Conservation (phyloP, 78 protist species). For the Dictyostelium citrinum region DNA sequence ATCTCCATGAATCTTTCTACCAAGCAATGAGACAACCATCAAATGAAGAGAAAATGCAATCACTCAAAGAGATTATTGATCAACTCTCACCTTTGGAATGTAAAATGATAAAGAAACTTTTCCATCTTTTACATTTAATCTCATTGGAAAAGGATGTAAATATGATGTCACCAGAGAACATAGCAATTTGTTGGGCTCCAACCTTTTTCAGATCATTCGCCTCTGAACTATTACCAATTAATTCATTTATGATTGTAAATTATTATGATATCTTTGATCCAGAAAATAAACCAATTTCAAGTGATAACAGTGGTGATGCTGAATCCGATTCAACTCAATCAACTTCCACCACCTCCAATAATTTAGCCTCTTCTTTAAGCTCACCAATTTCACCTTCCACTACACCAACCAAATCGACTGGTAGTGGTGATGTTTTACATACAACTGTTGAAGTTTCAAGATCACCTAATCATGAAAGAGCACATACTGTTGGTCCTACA, state of each 20-base stretch:
- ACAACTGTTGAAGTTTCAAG: not conserved
- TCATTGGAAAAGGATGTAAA: conserved; percentile 44
- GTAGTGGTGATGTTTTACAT: not conserved
- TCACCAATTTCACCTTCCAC: not conserved
- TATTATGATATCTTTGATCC: conserved; percentile 58
- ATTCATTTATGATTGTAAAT: conserved; percentile 40
- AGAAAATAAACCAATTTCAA: conserved; percentile 26
- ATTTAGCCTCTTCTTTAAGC: not conserved
- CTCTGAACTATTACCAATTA: conserved; percentile 49
- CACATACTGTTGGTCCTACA: conserved; percentile 4
- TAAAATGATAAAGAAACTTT: conserved; percentile 49
- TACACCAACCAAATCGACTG: not conserved
- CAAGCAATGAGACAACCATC: conserved; percentile 40
- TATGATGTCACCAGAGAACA: conserved; percentile 81
- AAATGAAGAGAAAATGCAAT: not conserved
- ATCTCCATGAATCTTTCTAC: conserved; percentile 23
- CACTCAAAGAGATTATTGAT: conserved; percentile 17
- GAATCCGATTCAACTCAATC: not conserved
- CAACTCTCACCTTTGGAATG: conserved; percentile 9
- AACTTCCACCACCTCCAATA: not conserved
- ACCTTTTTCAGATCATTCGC: conserved; percentile 69
- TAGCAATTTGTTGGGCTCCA: conserved; percentile 82
- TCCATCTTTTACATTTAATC: conserved; percentile 37
- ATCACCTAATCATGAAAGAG: not conserved
- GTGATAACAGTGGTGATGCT: not conserved